phyloP scores from a whole-genome alignment of 176 grass and related monocot genomes.

The Lolium rigidum region DNA sequence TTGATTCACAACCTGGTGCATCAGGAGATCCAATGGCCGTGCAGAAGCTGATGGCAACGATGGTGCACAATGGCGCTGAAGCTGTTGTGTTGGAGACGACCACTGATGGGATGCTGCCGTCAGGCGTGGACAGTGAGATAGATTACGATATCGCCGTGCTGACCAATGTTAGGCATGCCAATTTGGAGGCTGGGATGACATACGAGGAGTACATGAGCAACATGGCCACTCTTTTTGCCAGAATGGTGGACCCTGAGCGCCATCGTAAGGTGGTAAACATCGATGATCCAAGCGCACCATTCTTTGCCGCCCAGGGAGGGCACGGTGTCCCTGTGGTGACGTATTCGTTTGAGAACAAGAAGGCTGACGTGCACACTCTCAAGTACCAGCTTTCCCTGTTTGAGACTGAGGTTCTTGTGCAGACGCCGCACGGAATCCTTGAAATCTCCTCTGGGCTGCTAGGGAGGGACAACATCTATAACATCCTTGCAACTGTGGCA shows the following conservation, averaged over 20 bases:
- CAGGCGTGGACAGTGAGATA: conserved; percentile 60
- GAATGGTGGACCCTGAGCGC: conserved; percentile 85
- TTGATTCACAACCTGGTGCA: conserved; percentile 59
- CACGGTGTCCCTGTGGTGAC: conserved; percentile 87
- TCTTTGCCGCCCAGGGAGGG: conserved; percentile 75
- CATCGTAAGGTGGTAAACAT: conserved; percentile 94
- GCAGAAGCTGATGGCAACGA: conserved; percentile 91
- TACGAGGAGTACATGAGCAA: conserved; percentile 81
- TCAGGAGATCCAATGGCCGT: conserved; percentile 62
- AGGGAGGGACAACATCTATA: conserved; percentile 86
- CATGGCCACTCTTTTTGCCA: conserved; percentile 66
- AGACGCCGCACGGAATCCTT: conserved; percentile 89
- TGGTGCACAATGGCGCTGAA: conserved; percentile 91
- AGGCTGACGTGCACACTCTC: conserved; percentile 81
- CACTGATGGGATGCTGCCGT: conserved; percentile 54
- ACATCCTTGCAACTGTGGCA: conserved; percentile 92
- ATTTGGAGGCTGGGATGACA: conserved; percentile 53
- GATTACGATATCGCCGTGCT: conserved; percentile 91
- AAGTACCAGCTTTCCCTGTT: conserved; percentile 95
- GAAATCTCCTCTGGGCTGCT: conserved; percentile 96
- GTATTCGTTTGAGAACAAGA: conserved; percentile 93
- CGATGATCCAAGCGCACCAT: conserved; percentile 80
- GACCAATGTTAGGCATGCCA: conserved; percentile 72
- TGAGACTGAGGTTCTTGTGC: conserved; percentile 90
- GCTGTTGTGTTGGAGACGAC: conserved; percentile 79